phyloP scores from a whole-genome alignment of 2,329 filamentous ascomycete species.

The Botrytis fabae region DNA sequence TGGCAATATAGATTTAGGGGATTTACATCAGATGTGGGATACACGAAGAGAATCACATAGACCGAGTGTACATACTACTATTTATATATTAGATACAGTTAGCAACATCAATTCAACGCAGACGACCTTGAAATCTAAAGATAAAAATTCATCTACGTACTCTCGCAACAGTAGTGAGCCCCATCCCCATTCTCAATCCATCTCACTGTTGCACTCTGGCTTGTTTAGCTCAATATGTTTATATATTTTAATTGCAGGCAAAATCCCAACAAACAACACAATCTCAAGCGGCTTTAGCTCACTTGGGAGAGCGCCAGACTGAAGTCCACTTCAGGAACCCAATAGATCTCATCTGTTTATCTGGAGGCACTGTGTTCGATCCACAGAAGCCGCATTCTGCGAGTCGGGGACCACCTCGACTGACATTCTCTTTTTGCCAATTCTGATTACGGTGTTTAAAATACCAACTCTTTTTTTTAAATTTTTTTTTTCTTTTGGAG shows the following conservation, averaged over 20 bases:
- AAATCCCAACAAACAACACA: background rate
- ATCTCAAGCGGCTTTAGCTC: background rate
- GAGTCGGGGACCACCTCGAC: background rate
- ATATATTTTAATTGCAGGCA: rapidly evolving
- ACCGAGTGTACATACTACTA: background rate
- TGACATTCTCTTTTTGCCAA: background rate
- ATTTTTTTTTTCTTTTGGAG: background rate
- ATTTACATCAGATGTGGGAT: background rate
- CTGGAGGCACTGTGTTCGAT: conserved; percentile 1
- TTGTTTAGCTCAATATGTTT: background rate
- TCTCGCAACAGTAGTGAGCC: background rate
- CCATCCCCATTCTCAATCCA: too few relatives aligned
- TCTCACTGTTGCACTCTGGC: background rate
- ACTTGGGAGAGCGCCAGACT: background rate
- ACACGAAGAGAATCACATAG: background rate
- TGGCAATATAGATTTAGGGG: background rate
- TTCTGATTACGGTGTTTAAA: background rate
- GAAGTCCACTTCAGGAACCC: background rate
- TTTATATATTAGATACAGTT: background rate
- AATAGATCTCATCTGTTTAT: background rate
- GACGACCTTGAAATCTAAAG: background rate
- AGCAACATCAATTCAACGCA: background rate
- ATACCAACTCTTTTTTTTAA: background rate
- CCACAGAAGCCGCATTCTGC: conserved; percentile 3
- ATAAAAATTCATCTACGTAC: background rate